Base-by-base conservation (phyloP, 2,329 filamentous ascomycete species). In the Leptographium lundbergii region DNA sequence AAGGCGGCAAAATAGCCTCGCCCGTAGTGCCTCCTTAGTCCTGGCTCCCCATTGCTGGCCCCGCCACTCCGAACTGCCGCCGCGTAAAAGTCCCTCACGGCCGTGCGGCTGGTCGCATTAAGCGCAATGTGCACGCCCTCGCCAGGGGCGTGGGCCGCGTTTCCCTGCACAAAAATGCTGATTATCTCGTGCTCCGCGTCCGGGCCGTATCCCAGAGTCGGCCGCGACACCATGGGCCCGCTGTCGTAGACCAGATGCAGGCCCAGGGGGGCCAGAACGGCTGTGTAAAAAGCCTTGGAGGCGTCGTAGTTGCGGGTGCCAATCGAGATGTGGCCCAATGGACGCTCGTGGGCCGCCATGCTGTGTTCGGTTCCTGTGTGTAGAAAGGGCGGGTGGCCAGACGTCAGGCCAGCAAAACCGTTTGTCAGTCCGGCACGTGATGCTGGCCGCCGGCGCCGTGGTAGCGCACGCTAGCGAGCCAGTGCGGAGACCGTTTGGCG, bases 391-490 rank as follows among this genome's bases (percentile, higher is more conserved):
- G 14, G 36, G 13, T 5, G 36, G 13, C 13, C 4, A 17, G 36
- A 5, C 13, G 36, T 14, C 13, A 17, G n/a, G n/a, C n/a, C n/a
- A n/a, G n/a, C n/a, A n/a, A n/a, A n/a, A n/a, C n/a, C n/a, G n/a
- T n/a, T n/a, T n/a, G n/a, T n/a, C n/a, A n/a, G n/a, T n/a, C 32
- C 6, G 2, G 32, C 32, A 34, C 32, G 32, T 34, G 32, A 11
- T 34, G 32, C 32, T 34, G 27, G 32, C 32, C 36, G 56, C 53
- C 56, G 52, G 59, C 59, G 59, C 53, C 58, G 56, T 58, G 78
- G 80, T 84, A 85, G 82, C 85, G 81, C 81, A 81, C 84, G 32
- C 32, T 34, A 34, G 9, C 32, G 9, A 34, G 32, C 32, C 32
- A 34, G 32, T 34, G 32, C 32, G 9, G 32, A 34, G 6, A 34